phyloP scores from a whole-genome alignment of 371 early-diverging fungal genomes.

The Syncephalis fuscata region DNA sequence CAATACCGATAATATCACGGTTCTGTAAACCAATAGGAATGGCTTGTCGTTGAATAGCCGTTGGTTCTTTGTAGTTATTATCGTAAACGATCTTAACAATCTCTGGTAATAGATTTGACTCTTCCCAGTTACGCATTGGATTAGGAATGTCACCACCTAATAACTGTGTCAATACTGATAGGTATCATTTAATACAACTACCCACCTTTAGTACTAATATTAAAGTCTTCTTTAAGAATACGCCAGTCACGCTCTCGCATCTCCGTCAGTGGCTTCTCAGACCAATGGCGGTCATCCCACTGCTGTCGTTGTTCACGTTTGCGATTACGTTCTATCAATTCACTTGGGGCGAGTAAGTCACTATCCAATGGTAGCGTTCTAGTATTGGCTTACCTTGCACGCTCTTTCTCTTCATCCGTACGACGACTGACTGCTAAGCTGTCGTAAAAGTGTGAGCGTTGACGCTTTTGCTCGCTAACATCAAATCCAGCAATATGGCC shows the following conservation, averaged over 20 bases:
- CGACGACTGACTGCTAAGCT: conserved; percentile 45
- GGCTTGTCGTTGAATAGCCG: conserved; percentile 96
- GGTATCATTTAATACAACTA: not conserved
- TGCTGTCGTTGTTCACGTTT: conserved; percentile 46
- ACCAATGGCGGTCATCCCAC: conserved; percentile 89
- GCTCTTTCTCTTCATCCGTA: conserved; percentile 40
- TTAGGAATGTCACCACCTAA: conserved; percentile 69
- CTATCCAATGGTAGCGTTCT: not conserved
- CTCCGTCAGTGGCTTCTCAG: conserved; percentile 74
- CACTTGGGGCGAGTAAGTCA: not conserved
- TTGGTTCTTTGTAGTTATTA: conserved; percentile 85
- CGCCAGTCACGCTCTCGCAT: conserved; percentile 98
- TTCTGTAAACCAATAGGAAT: conserved; percentile 87
- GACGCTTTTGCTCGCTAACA: conserved; percentile 49
- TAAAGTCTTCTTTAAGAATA: conserved; percentile 95
- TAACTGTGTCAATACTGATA: not conserved
- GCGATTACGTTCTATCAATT: conserved; percentile 25
- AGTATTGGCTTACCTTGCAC: conserved; percentile 25
- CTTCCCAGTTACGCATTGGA: conserved; percentile 85
- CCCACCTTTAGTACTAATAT: conserved; percentile 79
- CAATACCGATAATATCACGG: conserved; percentile 94
- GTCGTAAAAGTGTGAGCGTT: conserved; percentile 51
- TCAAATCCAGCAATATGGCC: conserved; percentile 87
- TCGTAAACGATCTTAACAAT: conserved; percentile 52
- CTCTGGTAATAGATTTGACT: conserved; percentile 48